Percentiles rank a stretch among this genome's conserved stretches.
These are phyloP conservation scores for Brasenia schreberi DNA, from an alignment of 164 flowering plant species.

Conservation along the genomic window DNA sequence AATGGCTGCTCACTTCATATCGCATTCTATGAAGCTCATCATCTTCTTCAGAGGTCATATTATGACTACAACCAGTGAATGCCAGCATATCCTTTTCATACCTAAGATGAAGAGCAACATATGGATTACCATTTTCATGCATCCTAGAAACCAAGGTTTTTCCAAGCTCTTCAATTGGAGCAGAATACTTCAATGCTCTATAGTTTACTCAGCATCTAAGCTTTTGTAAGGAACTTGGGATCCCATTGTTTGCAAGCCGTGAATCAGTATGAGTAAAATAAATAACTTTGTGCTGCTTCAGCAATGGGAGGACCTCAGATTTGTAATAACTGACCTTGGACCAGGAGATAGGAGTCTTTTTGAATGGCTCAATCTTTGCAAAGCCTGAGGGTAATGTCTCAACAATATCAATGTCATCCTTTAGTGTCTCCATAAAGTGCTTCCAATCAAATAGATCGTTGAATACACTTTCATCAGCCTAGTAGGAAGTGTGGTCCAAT, in stretches of 20 bases:
- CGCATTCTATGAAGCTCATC: slow-evolving; percentile 78
- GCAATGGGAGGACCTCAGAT: slow-evolving; percentile 61
- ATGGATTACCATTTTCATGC: slow-evolving; percentile 49
- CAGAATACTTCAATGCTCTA: slow-evolving; percentile 73
- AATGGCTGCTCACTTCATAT: slow-evolving; percentile 75
- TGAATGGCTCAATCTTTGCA: slow-evolving; percentile 58
- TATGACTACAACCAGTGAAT: slow-evolving; percentile 94
- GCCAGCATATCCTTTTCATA: slow-evolving; percentile 99
- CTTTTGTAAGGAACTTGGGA: slow-evolving; percentile 72
- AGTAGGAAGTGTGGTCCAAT: slow-evolving; percentile 90
- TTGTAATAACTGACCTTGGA: slow-evolving; percentile 94
- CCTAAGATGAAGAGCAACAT: slow-evolving; percentile 91
- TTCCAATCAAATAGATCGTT: slow-evolving; percentile 97
- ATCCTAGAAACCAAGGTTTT: slow-evolving; percentile 70
- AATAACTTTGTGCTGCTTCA: slow-evolving; percentile 82
- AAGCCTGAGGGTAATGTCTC: slow-evolving; percentile 50
- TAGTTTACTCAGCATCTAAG: slow-evolving; percentile 90
- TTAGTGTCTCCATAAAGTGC: no score
- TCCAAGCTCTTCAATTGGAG: slow-evolving; percentile 78
- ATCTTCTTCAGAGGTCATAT: slow-evolving; percentile 71
- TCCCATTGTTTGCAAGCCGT: slow-evolving; percentile 79
- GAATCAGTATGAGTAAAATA: slow-evolving; percentile 97
- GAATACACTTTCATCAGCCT: slow-evolving; percentile 99
- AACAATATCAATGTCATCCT: no score
- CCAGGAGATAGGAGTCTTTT: slow-evolving; percentile 94